A percentile compares a stretch with the other conserved stretches of the same genome.
These are phyloP conservation scores for Santalum album DNA, from an alignment of 164 flowering plant species.

Conservation along the genomic window DNA sequence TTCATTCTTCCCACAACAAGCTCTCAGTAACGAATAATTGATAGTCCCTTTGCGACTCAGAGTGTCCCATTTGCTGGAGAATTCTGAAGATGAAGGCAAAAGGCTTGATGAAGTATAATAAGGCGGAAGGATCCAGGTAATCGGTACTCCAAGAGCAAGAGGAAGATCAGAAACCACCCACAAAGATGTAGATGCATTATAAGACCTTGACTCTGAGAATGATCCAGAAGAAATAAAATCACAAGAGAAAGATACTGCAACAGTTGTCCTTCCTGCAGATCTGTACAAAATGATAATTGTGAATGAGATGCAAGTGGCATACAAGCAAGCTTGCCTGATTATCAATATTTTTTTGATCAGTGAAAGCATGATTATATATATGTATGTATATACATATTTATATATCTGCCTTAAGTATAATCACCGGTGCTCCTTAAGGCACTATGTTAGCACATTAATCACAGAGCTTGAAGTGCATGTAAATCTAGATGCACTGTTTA, in stretches of 20 bases:
- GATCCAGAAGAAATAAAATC: slow-evolving; percentile 45
- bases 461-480: too few species aligned
- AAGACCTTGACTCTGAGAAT: slow-evolving; percentile 36
- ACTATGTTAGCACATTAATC: too few species aligned
- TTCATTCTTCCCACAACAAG: slow-evolving; percentile 30
- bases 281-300: slow-evolving; percentile 24
- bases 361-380: too few species aligned
- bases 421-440: too few species aligned
- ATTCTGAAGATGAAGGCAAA: slow-evolving; percentile 54
- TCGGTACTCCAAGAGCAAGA: slow-evolving; percentile 77
- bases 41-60: slow-evolving; percentile 43
- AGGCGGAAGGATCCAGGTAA: slow-evolving; percentile 92
- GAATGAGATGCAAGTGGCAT: background rate
- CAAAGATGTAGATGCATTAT: slow-evolving; percentile 48
- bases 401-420: too few species aligned
- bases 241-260: slow-evolving; percentile 77
- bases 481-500: too few species aligned
- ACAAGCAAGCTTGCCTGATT: background rate
- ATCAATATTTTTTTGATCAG: too few species aligned
- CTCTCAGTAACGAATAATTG: slow-evolving; percentile 52
- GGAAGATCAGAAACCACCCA: slow-evolving; percentile 79
- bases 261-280: slow-evolving; percentile 62
- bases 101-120: slow-evolving; percentile 58
- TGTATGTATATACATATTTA: too few species aligned
- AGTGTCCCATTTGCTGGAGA: slow-evolving; percentile 32